Percentiles rank a stretch among this genome's conserved stretches.
Evolutionary conservation across 2,329 filamentous ascomycete species (phyloP).

Genomic region (Rutstroemia sp.): DNA sequence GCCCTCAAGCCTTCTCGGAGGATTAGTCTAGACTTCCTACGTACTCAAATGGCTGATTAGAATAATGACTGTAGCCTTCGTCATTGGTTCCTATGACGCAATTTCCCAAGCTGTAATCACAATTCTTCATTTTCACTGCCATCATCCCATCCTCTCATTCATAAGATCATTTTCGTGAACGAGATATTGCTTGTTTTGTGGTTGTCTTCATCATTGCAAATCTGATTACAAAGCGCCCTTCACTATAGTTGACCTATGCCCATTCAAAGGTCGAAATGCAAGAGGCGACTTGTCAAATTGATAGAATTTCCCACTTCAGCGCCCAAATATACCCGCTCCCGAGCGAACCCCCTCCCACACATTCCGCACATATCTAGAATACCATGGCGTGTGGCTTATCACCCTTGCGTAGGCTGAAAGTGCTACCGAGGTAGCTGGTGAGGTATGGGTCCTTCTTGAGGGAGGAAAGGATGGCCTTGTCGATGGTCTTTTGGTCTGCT

Average conservation of each 20-base stretch:
- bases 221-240: conserved; percentile 32
- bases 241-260: conserved; percentile 49
- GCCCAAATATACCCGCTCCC: conserved; percentile 28
- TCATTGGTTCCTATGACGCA: not conserved
- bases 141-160: conserved; percentile 1
- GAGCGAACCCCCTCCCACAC: conserved; percentile 2
- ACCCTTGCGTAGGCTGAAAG: conserved; percentile 98
- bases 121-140: not conserved
- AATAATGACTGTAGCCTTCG: not conserved
- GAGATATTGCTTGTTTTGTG: conserved; percentile 23
- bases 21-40: not conserved
- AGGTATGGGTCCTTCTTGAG: conserved; percentile 99
- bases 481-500: conserved; percentile 96
- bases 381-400: conserved; percentile 99
- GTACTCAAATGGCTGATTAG: not conserved
- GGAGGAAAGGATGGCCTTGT: conserved; percentile 88
- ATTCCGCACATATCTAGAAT: conserved; percentile 57
- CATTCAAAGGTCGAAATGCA: conserved; percentile 56
- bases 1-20: not conserved
- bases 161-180: not conserved
- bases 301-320: conserved; percentile 38
- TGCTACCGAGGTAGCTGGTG: conserved; percentile 85
- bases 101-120: not conserved
- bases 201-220: conserved; percentile 31
- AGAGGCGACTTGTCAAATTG: conserved; percentile 46